phyloP scores from a whole-genome alignment of 2,329 filamentous ascomycete species.

The Microdochium nivale region DNA sequence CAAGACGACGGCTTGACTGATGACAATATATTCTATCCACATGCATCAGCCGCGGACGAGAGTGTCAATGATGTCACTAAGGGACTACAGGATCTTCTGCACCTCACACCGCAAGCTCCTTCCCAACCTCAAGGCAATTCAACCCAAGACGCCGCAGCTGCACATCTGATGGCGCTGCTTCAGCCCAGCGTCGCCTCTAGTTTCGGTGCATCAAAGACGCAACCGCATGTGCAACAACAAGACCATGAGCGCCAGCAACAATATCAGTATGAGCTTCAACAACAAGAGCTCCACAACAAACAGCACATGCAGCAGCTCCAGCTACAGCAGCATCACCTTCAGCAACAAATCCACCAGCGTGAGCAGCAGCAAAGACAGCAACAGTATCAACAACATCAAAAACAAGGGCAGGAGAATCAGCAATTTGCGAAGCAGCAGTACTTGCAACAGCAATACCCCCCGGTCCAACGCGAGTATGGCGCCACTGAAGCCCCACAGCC shows the following conservation, averaged over 20 bases:
- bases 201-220: conserved; percentile 5
- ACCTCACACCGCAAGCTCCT: background rate
- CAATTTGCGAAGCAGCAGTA: conserved; percentile 3
- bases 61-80: background rate
- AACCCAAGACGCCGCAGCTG: conserved; percentile 26
- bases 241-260: conserved; percentile 18
- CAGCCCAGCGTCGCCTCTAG: background rate
- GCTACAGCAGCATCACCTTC: conserved; percentile 6
- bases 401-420: background rate
- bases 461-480: background rate
- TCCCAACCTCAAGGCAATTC: background rate
- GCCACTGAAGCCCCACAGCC: background rate
- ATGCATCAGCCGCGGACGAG: conserved; percentile 19
- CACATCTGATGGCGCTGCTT: conserved; percentile 24
- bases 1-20: conserved; percentile 52
- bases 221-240: conserved; percentile 8
- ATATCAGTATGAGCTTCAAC: conserved; percentile 3
- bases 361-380: conserved; percentile 9
- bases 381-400: conserved; percentile 1
- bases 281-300: conserved; percentile 1
- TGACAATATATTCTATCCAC: conserved; percentile 46
- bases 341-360: conserved; percentile 1
- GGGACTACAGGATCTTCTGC: background rate
- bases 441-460: background rate
- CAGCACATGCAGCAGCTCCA: conserved; percentile 8